phyloP scores from a whole-genome alignment of 768 basidiomycete species.

The Leccinellum albellum region DNA sequence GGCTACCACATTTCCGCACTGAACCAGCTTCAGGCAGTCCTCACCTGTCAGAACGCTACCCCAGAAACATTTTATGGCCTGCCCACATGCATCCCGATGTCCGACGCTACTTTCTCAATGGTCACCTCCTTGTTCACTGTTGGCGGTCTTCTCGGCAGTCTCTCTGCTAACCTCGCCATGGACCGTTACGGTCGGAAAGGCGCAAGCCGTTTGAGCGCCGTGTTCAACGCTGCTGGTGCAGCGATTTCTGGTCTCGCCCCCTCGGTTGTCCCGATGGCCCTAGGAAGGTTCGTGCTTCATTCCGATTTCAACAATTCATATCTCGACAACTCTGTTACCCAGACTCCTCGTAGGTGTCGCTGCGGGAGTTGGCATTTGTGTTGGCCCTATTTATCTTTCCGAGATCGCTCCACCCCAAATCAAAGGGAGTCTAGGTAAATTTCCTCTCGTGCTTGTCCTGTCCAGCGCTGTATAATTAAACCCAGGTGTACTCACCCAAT shows the following conservation, averaged over 20 bases:
- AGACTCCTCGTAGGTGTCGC: slow-evolving; percentile 69
- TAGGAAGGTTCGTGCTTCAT: slow-evolving; percentile 57
- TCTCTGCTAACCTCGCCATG: slow-evolving; percentile 63
- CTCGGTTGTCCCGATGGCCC: slow-evolving; percentile 49
- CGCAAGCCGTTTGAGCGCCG: slow-evolving; percentile 57
- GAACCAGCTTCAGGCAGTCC: slow-evolving; percentile 79
- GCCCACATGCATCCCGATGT: slow-evolving; percentile 79
- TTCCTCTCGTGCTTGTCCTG: background rate
- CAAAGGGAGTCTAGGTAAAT: slow-evolving; percentile 67
- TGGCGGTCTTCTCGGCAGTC: slow-evolving; percentile 80
- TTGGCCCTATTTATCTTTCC: slow-evolving; percentile 81
- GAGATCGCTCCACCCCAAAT: slow-evolving; percentile 80
- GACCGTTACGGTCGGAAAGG: slow-evolving; percentile 69
- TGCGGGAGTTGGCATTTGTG: slow-evolving; percentile 69
- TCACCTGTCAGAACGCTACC: slow-evolving; percentile 57
- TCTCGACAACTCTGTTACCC: background rate
- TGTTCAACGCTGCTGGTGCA: slow-evolving; percentile 55
- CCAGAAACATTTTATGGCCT: slow-evolving; percentile 35
- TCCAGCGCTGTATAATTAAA: background rate
- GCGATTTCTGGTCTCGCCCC: slow-evolving; percentile 62
- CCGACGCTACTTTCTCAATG: slow-evolving; percentile 69
- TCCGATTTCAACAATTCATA: background rate
- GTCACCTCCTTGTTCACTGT: slow-evolving; percentile 85
- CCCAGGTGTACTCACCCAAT: slow-evolving; percentile 74
- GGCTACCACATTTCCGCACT: slow-evolving; percentile 92